Conservation (phyloP, 2,329 filamentous ascomycete species). For the Sporothrix brasiliensis region DNA sequence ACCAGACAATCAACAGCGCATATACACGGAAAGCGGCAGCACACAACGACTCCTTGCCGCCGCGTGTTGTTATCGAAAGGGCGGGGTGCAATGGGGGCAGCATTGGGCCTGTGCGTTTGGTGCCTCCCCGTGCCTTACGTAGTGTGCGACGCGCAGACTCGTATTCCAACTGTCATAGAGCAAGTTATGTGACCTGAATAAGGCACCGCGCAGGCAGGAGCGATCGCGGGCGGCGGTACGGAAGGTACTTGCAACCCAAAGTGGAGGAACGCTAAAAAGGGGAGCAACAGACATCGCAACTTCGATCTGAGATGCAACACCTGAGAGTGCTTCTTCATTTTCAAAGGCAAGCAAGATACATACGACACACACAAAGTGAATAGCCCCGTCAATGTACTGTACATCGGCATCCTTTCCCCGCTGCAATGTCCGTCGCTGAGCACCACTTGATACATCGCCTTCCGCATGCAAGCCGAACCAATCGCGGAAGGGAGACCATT, state of each 20-base stretch:
- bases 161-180: too few species aligned
- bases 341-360: too few species aligned
- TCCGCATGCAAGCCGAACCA: not conserved
- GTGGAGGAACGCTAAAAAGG: not conserved
- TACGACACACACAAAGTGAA: not conserved
- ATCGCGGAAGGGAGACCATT: conserved; percentile 8
- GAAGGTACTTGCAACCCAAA: too few species aligned
- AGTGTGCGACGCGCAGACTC: not conserved
- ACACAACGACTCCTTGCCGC: not conserved
- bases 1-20: not conserved
- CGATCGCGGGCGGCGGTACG: too few species aligned
- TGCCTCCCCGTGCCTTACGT: not conserved
- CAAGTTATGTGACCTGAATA: too few species aligned
- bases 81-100: conserved; percentile 15
- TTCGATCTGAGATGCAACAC: too few species aligned
- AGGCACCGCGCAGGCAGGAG: too few species aligned
- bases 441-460: conserved; percentile 1
- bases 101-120: not conserved
- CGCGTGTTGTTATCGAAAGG: not conserved
- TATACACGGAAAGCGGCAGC: conserved; percentile 1
- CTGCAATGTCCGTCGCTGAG: not conserved
- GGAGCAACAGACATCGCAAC: too few species aligned
- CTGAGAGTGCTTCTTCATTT: not conserved
- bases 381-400: not conserved
- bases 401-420: not conserved